phyloP scores from a whole-genome alignment of 331 rosid genomes.

The Malus hybrid region DNA sequence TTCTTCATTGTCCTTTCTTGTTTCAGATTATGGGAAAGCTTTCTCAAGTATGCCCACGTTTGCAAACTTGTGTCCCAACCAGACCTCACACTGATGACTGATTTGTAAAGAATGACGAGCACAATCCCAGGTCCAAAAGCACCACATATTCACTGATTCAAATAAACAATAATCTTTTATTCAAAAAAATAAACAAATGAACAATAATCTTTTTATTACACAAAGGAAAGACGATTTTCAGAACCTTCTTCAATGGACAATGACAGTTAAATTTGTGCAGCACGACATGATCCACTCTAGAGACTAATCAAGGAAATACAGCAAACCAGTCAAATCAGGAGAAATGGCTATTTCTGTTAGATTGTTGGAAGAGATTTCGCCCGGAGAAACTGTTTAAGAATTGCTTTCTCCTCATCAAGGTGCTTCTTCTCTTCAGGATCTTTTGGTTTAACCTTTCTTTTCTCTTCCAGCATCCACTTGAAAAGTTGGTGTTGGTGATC shows the following conservation, averaged over 20 bases:
- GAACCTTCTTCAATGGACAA: not conserved
- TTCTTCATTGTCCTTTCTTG: not conserved
- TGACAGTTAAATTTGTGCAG: not conserved
- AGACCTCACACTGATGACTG: not conserved
- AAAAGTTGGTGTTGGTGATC: constrained; percentile 60
- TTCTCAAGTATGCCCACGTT: not conserved
- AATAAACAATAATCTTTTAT: not conserved
- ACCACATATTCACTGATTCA: not conserved
- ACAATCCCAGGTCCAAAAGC: not conserved
- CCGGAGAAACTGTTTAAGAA: constrained; percentile 64
- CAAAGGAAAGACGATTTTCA: not conserved
- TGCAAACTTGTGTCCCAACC: not conserved
- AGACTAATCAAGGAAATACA: not conserved
- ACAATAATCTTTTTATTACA: not conserved
- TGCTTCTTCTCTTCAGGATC: constrained; percentile 56
- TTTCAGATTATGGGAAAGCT: not conserved
- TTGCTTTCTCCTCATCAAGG: constrained; percentile 80
- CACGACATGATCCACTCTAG: constrained; percentile 2
- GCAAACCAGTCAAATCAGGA: constrained; percentile 14
- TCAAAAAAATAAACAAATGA: not conserved
- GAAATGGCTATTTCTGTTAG: constrained; percentile 9
- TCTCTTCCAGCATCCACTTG: constrained; percentile 90
- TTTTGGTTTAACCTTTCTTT: constrained; percentile 69
- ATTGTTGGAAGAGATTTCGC: constrained; percentile 67
- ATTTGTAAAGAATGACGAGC: not conserved